Conservation (phyloP, 176 grass and related monocot species). For the Eremochloa ophiuroides region DNA sequence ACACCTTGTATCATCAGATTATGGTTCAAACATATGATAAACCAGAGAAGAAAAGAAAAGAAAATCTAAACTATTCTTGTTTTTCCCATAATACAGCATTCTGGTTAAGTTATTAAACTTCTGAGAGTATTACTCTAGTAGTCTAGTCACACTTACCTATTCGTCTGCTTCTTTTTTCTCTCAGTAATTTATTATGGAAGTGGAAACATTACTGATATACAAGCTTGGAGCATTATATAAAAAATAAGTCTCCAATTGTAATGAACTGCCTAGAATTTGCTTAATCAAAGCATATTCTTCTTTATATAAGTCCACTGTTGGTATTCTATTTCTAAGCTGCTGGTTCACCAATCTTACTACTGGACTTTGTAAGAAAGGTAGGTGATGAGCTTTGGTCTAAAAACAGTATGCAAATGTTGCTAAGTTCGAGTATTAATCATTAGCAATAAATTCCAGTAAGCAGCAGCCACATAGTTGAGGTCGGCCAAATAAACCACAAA, state of each 20-base stretch:
- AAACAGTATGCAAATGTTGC: background rate
- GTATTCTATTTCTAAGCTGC: background rate
- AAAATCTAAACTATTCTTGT: background rate
- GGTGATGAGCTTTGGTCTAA: background rate
- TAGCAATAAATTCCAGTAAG: background rate
- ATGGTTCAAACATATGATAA: background rate
- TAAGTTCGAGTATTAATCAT: background rate
- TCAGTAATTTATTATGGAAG: background rate
- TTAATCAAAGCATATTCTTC: background rate
- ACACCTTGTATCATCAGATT: background rate
- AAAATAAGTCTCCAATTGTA: background rate
- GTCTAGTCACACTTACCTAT: background rate
- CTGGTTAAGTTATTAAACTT: background rate
- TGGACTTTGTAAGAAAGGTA: background rate
- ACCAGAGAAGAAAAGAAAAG: background rate
- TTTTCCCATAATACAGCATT: background rate
- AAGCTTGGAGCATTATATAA: background rate
- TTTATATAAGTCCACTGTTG: background rate
- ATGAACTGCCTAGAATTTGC: background rate
- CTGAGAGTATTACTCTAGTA: too few relatives aligned
- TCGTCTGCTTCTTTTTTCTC: background rate
- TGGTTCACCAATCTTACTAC: background rate
- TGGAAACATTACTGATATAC: background rate
- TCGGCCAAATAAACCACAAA: slow-evolving; percentile 6
- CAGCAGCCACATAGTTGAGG: background rate